These are phyloP conservation scores for Nannochloropsis gaditana DNA, from an alignment of 108 stramenopile species.

Conservation along the genomic window DNA sequence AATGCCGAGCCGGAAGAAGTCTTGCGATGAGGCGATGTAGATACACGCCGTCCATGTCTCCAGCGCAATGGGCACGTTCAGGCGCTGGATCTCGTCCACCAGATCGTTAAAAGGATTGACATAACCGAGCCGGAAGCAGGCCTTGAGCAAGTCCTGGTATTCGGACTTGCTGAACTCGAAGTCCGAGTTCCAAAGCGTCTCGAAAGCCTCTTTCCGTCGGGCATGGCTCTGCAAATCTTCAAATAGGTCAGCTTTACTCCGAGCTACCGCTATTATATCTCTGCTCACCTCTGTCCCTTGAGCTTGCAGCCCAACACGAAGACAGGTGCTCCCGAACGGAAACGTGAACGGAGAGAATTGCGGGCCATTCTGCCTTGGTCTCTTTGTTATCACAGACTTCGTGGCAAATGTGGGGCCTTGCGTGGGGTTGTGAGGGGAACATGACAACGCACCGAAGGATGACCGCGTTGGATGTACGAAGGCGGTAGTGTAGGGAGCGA, in stretches of 20 bases:
- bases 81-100: not conserved
- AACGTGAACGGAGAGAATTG: too few relatives aligned
- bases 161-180: not conserved
- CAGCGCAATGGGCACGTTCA: conserved; percentile 3
- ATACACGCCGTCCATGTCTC: conserved; percentile 6
- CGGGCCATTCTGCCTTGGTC: too few relatives aligned
- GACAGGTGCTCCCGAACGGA: too few relatives aligned
- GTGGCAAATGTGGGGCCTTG: too few relatives aligned
- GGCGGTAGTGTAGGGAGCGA: not conserved
- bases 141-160: not conserved
- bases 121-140: not conserved
- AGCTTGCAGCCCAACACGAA: too few relatives aligned
- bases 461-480: not conserved
- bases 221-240: not conserved
- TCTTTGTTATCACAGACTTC: too few relatives aligned
- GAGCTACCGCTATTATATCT: not conserved
- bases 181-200: not conserved
- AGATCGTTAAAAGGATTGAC: conserved; percentile 8
- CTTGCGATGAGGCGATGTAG: not conserved
- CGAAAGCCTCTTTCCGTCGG: not conserved
- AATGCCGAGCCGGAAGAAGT: not conserved
- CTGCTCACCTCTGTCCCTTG: too few relatives aligned
- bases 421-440: too few relatives aligned
- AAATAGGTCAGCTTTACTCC: not conserved
- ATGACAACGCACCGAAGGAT: not conserved